phyloP scores from a whole-genome alignment of 345 rosid species.

The Populus tremula region DNA sequence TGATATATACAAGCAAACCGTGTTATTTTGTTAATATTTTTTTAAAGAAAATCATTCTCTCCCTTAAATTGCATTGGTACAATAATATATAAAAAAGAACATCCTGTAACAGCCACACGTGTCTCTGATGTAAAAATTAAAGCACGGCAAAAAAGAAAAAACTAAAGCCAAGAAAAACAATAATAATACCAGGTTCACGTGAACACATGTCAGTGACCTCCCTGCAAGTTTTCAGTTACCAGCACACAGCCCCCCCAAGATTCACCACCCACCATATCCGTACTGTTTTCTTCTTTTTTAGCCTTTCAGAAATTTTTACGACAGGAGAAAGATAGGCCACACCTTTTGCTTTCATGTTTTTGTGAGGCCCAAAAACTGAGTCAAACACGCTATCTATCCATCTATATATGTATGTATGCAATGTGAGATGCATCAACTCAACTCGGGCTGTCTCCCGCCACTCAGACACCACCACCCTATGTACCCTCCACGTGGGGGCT shows the following conservation, averaged over 20 bases:
- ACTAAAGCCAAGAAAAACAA: not conserved
- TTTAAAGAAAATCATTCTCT: not conserved
- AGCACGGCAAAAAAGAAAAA: not conserved
- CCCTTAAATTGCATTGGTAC: not conserved
- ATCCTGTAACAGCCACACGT: not conserved
- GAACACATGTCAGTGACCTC: conserved; percentile 20
- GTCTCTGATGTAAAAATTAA: conserved; percentile 7
- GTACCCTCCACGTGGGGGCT: conserved; percentile 26
- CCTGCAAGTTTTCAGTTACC: not conserved
- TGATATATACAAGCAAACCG: no score
- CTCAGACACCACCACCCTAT: conserved; percentile 26
- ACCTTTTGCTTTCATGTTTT: not conserved
- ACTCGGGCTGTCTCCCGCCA: conserved; percentile 33
- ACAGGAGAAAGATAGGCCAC: not conserved
- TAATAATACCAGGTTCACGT: conserved; percentile 10
- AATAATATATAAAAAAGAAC: not conserved
- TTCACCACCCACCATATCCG: conserved; percentile 2
- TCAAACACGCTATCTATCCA: conserved; percentile 17
- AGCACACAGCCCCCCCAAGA: not conserved
- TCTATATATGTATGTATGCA: no score
- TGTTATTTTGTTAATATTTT: no score
- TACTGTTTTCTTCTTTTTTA: not conserved
- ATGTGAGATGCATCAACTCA: not conserved
- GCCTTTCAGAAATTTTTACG: not conserved
- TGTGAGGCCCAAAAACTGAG: conserved; percentile 6